Base-by-base conservation (phyloP, 352 stramenopile genomes). In the Phytophthora tentaculata region DNA sequence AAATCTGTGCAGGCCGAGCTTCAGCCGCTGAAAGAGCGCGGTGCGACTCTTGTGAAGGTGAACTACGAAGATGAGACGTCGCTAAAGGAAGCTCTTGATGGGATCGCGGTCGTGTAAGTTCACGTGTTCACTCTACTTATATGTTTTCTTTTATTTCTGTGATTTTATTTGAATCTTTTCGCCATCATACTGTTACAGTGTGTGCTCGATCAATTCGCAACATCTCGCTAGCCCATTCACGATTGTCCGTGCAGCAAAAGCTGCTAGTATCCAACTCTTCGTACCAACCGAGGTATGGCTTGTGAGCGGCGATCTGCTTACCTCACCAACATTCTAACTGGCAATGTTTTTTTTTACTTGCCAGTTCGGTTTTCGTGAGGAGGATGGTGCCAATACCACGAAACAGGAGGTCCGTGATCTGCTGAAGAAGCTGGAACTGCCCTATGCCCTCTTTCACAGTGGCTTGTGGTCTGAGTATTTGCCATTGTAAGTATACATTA, bases 201-300 rank as follows among this genome's bases (percentile, higher is more conserved):
- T 39, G 32, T 16, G 32, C 32, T 39, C 32, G 10, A 39, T 39
- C 10, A 39, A 39, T 14, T 39, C 32, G 14, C 32, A 39, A 14
- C 32, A 39, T 39, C 32, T 39, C 10, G 32, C 32, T 9, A 39
- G 32, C 10, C 67, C 71, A 29, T 26, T 48, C 16, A 28, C 24
- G n/a, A 24, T 64, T 5, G 50, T 64, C 1, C 39, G 17, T 0
- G 67, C 54, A 10, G 67, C 61, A 32, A 74, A 74, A 51, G 50
- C 55, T 22, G 67, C 67, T 4, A 61, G 61, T 43, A 53, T 71
- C 22, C 55, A 74, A 56, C 56, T 74, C 12, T 74, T 74, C 26
- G 57, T 74, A 29, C 61, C 67, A 32, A 43, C 54, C 17, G 66
- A 39, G 32, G 32, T 39, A 39, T 32, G 28, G 28, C 5, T 9